These are phyloP conservation scores for Candida vartiovaarae DNA, from an alignment of 805 yeast genomes.

Conservation along the genomic window DNA sequence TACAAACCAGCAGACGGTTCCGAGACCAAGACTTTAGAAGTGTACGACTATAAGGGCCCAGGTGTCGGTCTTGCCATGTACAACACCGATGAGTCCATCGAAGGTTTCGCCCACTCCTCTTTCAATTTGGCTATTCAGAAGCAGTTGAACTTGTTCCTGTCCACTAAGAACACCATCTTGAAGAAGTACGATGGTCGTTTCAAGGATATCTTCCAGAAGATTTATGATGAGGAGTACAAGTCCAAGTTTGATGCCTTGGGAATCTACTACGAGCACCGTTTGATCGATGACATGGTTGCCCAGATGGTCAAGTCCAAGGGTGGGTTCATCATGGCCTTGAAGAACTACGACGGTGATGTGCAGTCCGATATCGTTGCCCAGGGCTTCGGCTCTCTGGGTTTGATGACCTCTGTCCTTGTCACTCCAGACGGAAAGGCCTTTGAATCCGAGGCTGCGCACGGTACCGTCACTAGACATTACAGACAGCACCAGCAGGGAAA, in stretches of 20 bases:
- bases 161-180: slow-evolving; percentile 92
- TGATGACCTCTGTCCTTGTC: slow-evolving; percentile 92
- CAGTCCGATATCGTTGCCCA: slow-evolving; percentile 96
- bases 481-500: slow-evolving; percentile 95
- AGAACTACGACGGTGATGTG: slow-evolving; percentile 97
- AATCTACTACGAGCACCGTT: slow-evolving; percentile 93
- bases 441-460: slow-evolving; percentile 98
- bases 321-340: slow-evolving; percentile 92
- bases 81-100: slow-evolving; percentile 87
- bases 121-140: slow-evolving; percentile 80
- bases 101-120: slow-evolving; percentile 88
- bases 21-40: slow-evolving; percentile 47
- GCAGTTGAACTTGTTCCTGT: slow-evolving; percentile 72
- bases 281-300: slow-evolving; percentile 98
- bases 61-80: slow-evolving; percentile 88
- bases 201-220: slow-evolving; percentile 83
- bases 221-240: slow-evolving; percentile 68
- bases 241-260: slow-evolving; percentile 64
- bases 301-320: slow-evolving; percentile 96
- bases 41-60: slow-evolving; percentile 61
- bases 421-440: slow-evolving; percentile 94
- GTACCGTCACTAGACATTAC: slow-evolving; percentile 95
- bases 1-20: slow-evolving; percentile 68
- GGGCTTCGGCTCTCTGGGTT: slow-evolving; percentile 94
- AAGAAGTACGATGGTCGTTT: slow-evolving; percentile 93